A percentile compares a stretch with the other conserved stretches of the same genome.
Conservation (phyloP, 345 rosid species). For the Angophora floribunda region DNA sequence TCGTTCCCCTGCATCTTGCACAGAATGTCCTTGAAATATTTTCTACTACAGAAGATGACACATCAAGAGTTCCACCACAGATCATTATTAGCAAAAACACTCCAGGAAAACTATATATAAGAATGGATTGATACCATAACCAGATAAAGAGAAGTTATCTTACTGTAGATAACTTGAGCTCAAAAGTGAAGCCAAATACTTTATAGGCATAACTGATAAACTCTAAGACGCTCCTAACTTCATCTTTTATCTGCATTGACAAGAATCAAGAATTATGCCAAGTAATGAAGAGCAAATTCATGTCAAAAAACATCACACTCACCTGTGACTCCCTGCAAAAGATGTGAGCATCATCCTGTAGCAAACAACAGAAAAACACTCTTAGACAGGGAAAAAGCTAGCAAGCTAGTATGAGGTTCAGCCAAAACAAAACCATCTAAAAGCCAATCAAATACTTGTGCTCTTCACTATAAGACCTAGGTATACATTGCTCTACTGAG, state of each 20-base stretch:
- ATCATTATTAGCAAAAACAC: neutral
- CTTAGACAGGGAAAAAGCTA: neutral
- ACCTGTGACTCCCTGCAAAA: conserved; percentile 90
- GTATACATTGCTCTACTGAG: neutral
- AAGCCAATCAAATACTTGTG: neutral
- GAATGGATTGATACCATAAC: neutral
- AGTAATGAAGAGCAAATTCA: neutral
- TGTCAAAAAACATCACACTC: conserved; percentile 2
- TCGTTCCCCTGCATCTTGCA: neutral
- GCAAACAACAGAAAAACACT: conserved; percentile 1
- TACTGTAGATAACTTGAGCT: conserved; percentile 91
- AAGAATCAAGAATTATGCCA: neutral
- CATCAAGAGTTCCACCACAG: neutral
- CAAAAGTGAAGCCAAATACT: conserved; percentile 84
- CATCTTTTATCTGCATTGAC: conserved; percentile 67
- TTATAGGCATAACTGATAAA: conserved; percentile 67
- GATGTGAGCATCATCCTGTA: conserved; percentile 96
- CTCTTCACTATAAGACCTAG: neutral
- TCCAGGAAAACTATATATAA: neutral
- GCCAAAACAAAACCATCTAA: neutral
- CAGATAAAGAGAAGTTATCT: neutral
- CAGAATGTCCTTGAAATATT: neutral
- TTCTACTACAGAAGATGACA: neutral
- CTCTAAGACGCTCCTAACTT: conserved; percentile 73
- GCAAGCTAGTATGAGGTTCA: neutral